Percentiles rank a stretch among this genome's conserved stretches.
These are phyloP conservation scores for Exophiala dermatitidis DNA, from an alignment of 2,329 filamentous ascomycete species.

Conservation along the genomic window DNA sequence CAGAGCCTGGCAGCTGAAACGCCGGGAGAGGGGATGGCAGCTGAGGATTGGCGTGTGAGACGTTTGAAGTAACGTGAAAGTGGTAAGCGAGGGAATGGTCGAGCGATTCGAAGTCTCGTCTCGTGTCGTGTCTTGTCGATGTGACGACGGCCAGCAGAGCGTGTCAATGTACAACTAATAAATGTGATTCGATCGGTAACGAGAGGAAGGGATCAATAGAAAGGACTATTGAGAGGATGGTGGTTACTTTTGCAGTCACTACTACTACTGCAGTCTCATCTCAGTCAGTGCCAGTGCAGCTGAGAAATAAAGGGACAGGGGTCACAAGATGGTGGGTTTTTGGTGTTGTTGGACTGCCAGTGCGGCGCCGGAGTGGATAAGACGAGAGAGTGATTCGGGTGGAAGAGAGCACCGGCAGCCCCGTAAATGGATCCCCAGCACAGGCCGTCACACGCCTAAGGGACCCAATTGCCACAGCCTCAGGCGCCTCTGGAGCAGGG, in stretches of 20 bases:
- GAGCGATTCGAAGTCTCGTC: constrained; percentile 1
- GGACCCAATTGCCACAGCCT: too few relatives aligned
- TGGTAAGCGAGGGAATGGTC: constrained; percentile 3
- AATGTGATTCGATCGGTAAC: not conserved
- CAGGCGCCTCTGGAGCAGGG: too few relatives aligned
- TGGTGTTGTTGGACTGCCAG: not conserved
- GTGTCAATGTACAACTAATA: not conserved
- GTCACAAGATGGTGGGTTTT: not conserved
- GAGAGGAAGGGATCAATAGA: not conserved
- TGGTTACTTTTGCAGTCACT: not conserved
- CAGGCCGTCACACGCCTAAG: too few relatives aligned
- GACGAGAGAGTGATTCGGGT: not conserved
- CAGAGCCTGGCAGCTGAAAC: constrained; percentile 16
- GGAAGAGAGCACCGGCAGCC: not conserved
- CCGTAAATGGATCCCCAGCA: not conserved
- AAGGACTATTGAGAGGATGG: not conserved
- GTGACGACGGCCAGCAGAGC: not conserved
- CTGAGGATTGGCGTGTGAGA: constrained; percentile 9
- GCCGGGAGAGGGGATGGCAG: constrained; percentile 7
- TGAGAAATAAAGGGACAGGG: too few relatives aligned
- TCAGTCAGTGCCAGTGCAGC: too few relatives aligned
- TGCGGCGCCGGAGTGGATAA: not conserved
- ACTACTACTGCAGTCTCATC: too few relatives aligned
- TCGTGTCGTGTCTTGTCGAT: not conserved
- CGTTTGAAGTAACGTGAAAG: constrained; percentile 3